Evolutionary conservation across 2,329 filamentous ascomycete species (phyloP), one percentile per base, ranked within the genome.

Genomic region (Verticillium albo-atrum): DNA sequence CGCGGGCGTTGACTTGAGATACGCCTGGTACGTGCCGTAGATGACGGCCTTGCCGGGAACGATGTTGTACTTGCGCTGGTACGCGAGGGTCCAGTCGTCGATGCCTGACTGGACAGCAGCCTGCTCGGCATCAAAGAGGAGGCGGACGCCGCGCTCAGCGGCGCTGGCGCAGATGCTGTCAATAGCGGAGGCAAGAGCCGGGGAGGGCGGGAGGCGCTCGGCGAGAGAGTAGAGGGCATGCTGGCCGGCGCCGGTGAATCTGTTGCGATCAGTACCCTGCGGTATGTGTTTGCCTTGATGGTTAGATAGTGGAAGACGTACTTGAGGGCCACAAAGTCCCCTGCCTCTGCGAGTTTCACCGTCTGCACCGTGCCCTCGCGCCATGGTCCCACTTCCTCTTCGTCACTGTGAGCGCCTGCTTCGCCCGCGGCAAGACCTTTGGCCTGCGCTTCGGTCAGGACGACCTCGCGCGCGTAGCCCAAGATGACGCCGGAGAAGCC

Each of bases 101-200:
- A 96, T 94, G 7, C 91, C 91, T 6, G 82, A 77, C 74, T 96
- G 91, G 30, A 95, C 82, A 58, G 84, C 82, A 59, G 88, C 87
- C 72, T 96, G 91, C 74, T 97, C 93, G 1, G 92, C 93, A 63
- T 96, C 91, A 63, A 96, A 91, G 2, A 96, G 83, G 1, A 97
- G 81, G 3, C 85, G 82, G 3, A 96, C 85, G 26, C 88, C 85
- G 56, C 88, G 86, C 37, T 83, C 77, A 2, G 84, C 81, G 0
- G 92, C 92, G 17, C 89, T 82, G 54, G 87, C 78, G 74, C 92
- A 96, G 64, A 96, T 88, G 55, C 85, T 79, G 65, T 90, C 84
- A 62, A 96, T 90, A 15, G 90, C 89, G 15, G 82, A 75, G 57
- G 83, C 80, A 67, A 97, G 86, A 7, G 83, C 81, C 4, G 82